Evolutionary conservation across 1,139 yeast genomes (phyloP).

Genomic region (Sugiyamaella neomexicana): DNA sequence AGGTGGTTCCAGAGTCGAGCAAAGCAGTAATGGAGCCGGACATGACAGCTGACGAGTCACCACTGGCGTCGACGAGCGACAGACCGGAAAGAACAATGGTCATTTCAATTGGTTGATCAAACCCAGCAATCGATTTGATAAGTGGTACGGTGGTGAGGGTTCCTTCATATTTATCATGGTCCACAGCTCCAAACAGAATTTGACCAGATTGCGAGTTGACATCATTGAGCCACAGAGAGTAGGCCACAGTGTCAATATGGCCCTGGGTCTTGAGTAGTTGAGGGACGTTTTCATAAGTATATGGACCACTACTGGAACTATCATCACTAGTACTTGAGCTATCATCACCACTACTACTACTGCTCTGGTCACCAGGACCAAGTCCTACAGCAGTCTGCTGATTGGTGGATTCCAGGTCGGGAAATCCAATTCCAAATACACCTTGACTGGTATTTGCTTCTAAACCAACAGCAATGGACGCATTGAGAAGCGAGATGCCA

Average conservation of each 20-base stretch:
- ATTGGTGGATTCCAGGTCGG: constrained; percentile 43
- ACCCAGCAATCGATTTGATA: constrained; percentile 19
- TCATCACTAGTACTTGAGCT: not conserved
- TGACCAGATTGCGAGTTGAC: constrained; percentile 46
- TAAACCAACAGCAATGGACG: constrained; percentile 46
- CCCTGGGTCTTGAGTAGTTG: constrained; percentile 49
- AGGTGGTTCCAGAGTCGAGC: constrained; percentile 43
- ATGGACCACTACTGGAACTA: not conserved
- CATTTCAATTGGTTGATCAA: constrained; percentile 27
- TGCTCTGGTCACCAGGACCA: not conserved
- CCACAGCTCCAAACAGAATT: constrained; percentile 60
- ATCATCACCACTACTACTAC: not conserved
- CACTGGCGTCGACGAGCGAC: constrained; percentile 17
- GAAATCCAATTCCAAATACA: constrained; percentile 56
- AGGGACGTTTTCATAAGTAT: constrained; percentile 32
- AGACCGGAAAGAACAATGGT: constrained; percentile 27
- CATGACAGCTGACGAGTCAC: constrained; percentile 17
- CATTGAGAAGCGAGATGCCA: constrained; percentile 40
- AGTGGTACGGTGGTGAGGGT: constrained; percentile 34
- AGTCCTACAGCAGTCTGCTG: constrained; percentile 39
- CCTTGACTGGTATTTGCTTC: constrained; percentile 48
- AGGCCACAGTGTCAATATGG: constrained; percentile 43
- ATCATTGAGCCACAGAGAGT: constrained; percentile 55
- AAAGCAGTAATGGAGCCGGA: constrained; percentile 27
- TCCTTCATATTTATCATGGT: constrained; percentile 55